phyloP scores from a whole-genome alignment of 140 eudicot species.

The Oenanthe javanica region DNA sequence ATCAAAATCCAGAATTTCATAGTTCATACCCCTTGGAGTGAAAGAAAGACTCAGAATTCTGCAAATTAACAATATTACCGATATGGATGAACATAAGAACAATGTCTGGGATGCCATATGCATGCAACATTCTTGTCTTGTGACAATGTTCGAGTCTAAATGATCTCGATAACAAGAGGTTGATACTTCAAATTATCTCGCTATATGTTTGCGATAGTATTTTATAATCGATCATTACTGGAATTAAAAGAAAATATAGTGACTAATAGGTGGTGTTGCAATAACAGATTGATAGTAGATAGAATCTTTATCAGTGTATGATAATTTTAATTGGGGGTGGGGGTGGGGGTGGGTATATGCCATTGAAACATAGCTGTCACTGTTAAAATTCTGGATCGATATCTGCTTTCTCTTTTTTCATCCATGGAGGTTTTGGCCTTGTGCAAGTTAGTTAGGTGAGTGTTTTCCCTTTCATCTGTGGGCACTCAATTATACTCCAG shows the following conservation, averaged over 20 bases:
- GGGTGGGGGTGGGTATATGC: not conserved
- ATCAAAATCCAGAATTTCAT: slow-evolving; percentile 8
- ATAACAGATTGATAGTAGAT: not conserved
- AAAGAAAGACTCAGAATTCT: not conserved
- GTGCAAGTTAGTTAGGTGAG: not conserved
- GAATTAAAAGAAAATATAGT: too few relatives aligned
- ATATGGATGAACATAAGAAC: not conserved
- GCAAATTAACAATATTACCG: too few relatives aligned
- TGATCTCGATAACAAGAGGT: not conserved
- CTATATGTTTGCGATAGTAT: too few relatives aligned
- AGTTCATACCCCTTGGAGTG: not conserved
- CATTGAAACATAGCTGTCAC: not conserved
- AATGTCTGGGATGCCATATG: not conserved
- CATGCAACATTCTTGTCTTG: not conserved
- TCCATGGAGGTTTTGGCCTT: not conserved
- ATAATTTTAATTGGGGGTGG: not conserved
- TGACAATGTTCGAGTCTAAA: not conserved
- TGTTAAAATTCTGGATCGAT: not conserved
- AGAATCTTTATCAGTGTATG: not conserved
- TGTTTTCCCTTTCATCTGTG: not conserved
- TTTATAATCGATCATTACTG: too few relatives aligned
- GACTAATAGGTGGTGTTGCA: too few relatives aligned
- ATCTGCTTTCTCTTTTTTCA: not conserved
- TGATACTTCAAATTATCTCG: not conserved
- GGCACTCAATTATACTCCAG: not conserved